Evolutionary conservation across 176 grass and related monocot genomes (phyloP).

Genomic region (Raddia guianensis): DNA sequence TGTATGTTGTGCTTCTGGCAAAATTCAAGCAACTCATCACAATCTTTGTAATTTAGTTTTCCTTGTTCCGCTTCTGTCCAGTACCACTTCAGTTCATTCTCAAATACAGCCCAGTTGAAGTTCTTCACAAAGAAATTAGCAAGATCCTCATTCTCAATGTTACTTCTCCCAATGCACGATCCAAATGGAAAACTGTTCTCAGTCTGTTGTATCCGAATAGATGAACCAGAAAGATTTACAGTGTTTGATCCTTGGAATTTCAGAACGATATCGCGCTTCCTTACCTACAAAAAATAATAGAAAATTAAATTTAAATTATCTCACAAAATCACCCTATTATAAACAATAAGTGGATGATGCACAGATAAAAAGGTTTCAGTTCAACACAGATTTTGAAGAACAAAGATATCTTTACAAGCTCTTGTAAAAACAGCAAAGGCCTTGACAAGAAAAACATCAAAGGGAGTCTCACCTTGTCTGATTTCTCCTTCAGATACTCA

Average conservation of each 20-base stretch:
- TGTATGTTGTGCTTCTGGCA: constrained; percentile 79
- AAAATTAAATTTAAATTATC: constrained; percentile 34
- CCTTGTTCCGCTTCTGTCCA: constrained; percentile 84
- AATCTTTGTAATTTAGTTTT: constrained; percentile 85
- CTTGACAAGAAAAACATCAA: not conserved
- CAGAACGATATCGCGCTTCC: constrained; percentile 76
- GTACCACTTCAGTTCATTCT: constrained; percentile 98
- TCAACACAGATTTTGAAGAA: not conserved
- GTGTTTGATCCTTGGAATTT: constrained; percentile 67
- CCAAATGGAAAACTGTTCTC: constrained; percentile 92
- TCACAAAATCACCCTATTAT: not conserved
- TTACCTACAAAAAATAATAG: constrained; percentile 57
- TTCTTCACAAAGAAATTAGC: constrained; percentile 92
- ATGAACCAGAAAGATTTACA: constrained; percentile 55
- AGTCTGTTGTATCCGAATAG: constrained; percentile 71
- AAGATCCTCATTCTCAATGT: constrained; percentile 93
- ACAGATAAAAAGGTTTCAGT: not conserved
- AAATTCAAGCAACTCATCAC: constrained; percentile 86
- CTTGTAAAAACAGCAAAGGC: not conserved
- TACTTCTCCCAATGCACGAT: constrained; percentile 78
- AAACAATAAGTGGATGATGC: constrained; percentile 5
- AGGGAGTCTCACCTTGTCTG: constrained; percentile 55
- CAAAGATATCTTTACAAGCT: not conserved
- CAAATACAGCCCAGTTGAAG: constrained; percentile 98
- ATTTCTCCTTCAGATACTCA: constrained; percentile 64